These are phyloP conservation scores for Bisporella sp. DNA, from an alignment of 2,329 filamentous ascomycete genomes.

Conservation along the genomic window DNA sequence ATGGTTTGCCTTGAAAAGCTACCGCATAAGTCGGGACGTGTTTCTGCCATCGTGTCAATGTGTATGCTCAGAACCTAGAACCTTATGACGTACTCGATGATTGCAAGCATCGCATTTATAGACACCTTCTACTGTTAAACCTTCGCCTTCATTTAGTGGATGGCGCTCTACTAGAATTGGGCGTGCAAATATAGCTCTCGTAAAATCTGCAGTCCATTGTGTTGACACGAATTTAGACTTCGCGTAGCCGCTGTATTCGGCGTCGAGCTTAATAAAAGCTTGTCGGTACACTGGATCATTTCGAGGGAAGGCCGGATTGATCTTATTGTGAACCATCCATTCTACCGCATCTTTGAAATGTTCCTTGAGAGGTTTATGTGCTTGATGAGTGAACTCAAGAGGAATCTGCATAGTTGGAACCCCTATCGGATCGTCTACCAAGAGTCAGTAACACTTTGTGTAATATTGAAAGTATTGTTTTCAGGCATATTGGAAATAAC, in stretches of 20 bases:
- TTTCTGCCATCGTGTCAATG: constrained; percentile 25
- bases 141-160: constrained; percentile 27
- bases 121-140: constrained; percentile 33
- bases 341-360: constrained; percentile 69
- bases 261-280: constrained; percentile 64
- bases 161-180: constrained; percentile 40
- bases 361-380: constrained; percentile 60
- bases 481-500: no score
- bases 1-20: constrained; percentile 57
- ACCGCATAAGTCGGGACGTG: constrained; percentile 63
- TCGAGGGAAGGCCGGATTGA: constrained; percentile 63
- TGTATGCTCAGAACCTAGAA: not conserved
- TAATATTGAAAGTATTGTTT: no score
- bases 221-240: constrained; percentile 66
- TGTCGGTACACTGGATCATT: constrained; percentile 58
- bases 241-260: constrained; percentile 61
- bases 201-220: constrained; percentile 62
- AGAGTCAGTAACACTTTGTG: no score
- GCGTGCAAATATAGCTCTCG: constrained; percentile 55
- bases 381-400: constrained; percentile 59
- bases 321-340: constrained; percentile 74
- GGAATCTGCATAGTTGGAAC: constrained; percentile 50
- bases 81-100: constrained; percentile 33
- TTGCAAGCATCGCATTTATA: constrained; percentile 51
- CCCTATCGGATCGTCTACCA: constrained; percentile 36